Evolutionary conservation across 164 flowering plant genomes (phyloP).

Genomic region (Annona squamosa): DNA sequence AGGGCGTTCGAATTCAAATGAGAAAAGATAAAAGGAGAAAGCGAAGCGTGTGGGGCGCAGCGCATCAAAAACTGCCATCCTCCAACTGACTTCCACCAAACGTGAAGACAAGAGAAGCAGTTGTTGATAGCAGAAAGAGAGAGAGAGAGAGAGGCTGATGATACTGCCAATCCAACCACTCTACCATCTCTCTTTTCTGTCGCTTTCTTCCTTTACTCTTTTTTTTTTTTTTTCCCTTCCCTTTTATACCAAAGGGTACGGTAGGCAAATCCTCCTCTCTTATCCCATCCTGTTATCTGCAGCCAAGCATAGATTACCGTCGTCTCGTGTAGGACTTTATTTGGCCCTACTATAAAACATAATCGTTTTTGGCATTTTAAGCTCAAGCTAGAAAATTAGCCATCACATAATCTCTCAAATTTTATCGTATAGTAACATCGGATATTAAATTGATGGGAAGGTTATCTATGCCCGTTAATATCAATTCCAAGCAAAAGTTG

Average conservation of each 20-base stretch:
- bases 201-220: constrained; percentile 1
- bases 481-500: too few species aligned
- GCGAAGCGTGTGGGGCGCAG: not conserved
- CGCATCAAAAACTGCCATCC: constrained; percentile 12
- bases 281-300: not conserved
- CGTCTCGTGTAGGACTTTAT: too few species aligned
- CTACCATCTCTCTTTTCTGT: constrained; percentile 7
- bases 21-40: too few species aligned
- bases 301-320: too few species aligned
- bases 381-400: too few species aligned
- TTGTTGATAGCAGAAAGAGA: constrained; percentile 5
- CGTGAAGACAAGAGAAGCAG: constrained; percentile 14
- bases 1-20: not conserved
- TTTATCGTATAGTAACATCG: too few species aligned
- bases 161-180: constrained; percentile 12
- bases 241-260: too few species aligned
- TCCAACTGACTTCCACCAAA: constrained; percentile 16
- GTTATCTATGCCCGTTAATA: too few species aligned
- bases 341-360: too few species aligned
- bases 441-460: too few species aligned
- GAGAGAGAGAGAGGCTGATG: constrained; percentile 2
- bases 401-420: too few species aligned
- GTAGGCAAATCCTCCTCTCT: constrained; percentile 1
- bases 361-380: too few species aligned
- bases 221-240: not conserved